Evolutionary conservation across 2,329 filamentous ascomycete species (phyloP).

Genomic region (Epichloe sylvatica): DNA sequence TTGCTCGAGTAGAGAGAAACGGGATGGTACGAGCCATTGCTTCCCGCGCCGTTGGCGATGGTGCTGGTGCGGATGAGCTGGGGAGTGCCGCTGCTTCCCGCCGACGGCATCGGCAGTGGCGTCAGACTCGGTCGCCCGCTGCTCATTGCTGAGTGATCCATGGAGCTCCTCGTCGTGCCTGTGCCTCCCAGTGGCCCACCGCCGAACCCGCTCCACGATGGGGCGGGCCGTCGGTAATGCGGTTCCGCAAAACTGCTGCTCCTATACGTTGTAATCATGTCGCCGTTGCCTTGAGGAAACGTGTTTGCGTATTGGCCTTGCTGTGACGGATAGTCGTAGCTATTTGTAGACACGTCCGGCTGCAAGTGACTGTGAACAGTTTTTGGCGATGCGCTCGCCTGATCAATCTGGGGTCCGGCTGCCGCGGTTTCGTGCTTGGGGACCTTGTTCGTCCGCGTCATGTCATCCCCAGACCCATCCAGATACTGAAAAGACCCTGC

Average conservation of each 20-base stretch:
- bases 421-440: conserved; percentile 23
- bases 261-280: conserved; percentile 43
- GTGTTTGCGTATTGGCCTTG: conserved; percentile 24
- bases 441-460: conserved; percentile 25
- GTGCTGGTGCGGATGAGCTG: conserved; percentile 44
- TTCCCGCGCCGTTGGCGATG: conserved; percentile 24
- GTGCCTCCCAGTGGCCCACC: conserved; percentile 21
- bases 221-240: conserved; percentile 26
- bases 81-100: conserved; percentile 24
- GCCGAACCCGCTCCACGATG: conserved; percentile 29
- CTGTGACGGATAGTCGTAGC: conserved; percentile 32
- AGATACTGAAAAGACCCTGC: conserved; percentile 35
- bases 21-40: conserved; percentile 49
- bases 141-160: conserved; percentile 29
- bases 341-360: conserved; percentile 29
- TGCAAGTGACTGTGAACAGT: conserved; percentile 23
- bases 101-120: conserved; percentile 33
- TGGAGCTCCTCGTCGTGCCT: conserved; percentile 24
- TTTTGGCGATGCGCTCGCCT: conserved; percentile 29
- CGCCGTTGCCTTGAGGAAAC: conserved; percentile 30
- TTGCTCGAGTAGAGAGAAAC: conserved; percentile 75
- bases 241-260: conserved; percentile 37
- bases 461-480: conserved; percentile 34
- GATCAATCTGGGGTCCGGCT: conserved; percentile 23
- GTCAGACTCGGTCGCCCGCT: conserved; percentile 30